Percentiles rank a stretch among this genome's conserved stretches.
These are phyloP conservation scores for Phyllosticta citrichinensis DNA, from an alignment of 2,329 filamentous ascomycete genomes.

Conservation along the genomic window DNA sequence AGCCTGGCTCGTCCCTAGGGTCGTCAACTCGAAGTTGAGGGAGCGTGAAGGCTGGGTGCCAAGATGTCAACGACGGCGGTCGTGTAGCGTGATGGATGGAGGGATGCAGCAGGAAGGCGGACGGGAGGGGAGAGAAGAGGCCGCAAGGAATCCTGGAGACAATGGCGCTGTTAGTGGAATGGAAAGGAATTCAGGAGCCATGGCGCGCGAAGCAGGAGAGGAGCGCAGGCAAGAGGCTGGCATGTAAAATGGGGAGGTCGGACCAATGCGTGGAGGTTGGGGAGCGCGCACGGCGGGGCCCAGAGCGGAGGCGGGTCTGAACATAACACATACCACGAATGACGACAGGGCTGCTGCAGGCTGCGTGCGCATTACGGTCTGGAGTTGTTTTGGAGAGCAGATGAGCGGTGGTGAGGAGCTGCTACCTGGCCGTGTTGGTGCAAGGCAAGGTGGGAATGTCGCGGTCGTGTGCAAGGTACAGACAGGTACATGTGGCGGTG, in stretches of 20 bases:
- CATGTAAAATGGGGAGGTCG: constrained; percentile 10
- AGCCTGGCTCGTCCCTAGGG: constrained; percentile 3
- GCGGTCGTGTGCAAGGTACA: background rate
- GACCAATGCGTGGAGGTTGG: constrained; percentile 7
- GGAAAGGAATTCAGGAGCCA: background rate
- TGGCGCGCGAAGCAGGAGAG: constrained; percentile 4
- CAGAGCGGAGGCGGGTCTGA: background rate
- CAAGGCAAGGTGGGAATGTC: background rate
- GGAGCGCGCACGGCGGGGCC: background rate
- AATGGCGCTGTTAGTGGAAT: background rate
- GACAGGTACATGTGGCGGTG: too few relatives aligned
- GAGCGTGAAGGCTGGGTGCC: constrained; percentile 1
- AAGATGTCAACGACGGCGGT: background rate
- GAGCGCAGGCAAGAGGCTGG: constrained; percentile 10
- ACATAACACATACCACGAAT: constrained; percentile 2
- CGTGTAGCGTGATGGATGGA: background rate
- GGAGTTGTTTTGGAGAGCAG: background rate
- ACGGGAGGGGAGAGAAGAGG: background rate
- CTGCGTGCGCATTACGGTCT: constrained; percentile 5
- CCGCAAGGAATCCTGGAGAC: constrained; percentile 8
- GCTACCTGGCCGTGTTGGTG: background rate
- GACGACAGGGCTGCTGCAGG: background rate
- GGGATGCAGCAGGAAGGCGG: constrained; percentile 3
- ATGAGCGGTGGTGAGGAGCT: background rate
- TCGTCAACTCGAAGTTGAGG: constrained; percentile 7